phyloP scores from a whole-genome alignment of 306 rosid genomes.

The Alnus glutinosa region DNA sequence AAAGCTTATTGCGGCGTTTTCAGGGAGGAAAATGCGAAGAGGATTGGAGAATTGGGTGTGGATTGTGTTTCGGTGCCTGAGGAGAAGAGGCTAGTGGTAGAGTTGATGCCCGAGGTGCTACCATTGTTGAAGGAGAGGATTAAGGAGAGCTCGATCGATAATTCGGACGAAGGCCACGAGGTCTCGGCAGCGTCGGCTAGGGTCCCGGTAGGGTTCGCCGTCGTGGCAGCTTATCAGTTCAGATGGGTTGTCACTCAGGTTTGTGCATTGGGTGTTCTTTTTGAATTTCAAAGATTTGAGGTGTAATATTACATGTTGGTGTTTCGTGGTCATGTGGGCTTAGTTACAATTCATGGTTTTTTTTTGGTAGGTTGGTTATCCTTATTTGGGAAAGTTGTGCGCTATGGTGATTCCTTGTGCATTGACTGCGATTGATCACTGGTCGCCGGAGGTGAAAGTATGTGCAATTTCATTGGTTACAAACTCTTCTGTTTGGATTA shows the following conservation, averaged over 20 bases:
- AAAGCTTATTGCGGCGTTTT: slow-evolving; percentile 34
- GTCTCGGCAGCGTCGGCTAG: slow-evolving; percentile 82
- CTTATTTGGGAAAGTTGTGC: slow-evolving; percentile 74
- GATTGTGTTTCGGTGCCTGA: slow-evolving; percentile 34
- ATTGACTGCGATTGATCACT: slow-evolving; percentile 82
- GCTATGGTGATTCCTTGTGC: slow-evolving; percentile 83
- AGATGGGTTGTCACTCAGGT: slow-evolving; percentile 96
- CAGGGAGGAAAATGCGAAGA: slow-evolving; percentile 29
- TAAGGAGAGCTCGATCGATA: slow-evolving; percentile 75
- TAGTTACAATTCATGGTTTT: slow-evolving; percentile 9
- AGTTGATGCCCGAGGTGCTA: slow-evolving; percentile 62
- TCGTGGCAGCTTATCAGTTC: slow-evolving; percentile 78
- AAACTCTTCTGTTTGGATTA: neutral
- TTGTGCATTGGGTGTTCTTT: neutral
- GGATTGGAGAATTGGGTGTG: slow-evolving; percentile 48
- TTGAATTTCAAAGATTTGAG: slow-evolving; percentile 13
- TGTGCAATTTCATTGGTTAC: slow-evolving; percentile 3
- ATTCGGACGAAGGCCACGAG: slow-evolving; percentile 57
- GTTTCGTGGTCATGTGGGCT: slow-evolving; percentile 14
- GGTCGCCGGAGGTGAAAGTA: slow-evolving; percentile 95
- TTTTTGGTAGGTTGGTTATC: slow-evolving; percentile 62
- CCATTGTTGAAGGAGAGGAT: slow-evolving; percentile 64
- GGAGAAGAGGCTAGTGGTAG: slow-evolving; percentile 60
- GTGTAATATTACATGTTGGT: slow-evolving; percentile 8
- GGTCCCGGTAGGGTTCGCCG: slow-evolving; percentile 67